Conservation (phyloP, 1,284 basidiomycete genomes). For the Austroboletus olivaceoglutinosus region DNA sequence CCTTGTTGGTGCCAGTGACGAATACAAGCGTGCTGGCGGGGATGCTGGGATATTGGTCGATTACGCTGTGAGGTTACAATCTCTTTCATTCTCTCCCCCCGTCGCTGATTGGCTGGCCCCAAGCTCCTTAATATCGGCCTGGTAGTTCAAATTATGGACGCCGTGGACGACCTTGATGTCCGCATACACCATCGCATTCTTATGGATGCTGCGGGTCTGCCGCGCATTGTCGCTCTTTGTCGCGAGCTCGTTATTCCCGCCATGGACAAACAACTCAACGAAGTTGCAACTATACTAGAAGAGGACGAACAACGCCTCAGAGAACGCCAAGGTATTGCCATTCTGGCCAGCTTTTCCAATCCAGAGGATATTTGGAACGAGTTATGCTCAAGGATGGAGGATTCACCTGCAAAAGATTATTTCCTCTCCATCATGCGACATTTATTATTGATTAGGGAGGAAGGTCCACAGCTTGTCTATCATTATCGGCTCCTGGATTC, state of each 20-base stretch:
- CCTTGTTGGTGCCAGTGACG: slow-evolving; percentile 90
- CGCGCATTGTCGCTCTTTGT: slow-evolving; percentile 73
- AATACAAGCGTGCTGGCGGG: slow-evolving; percentile 69
- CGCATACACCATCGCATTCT: slow-evolving; percentile 83
- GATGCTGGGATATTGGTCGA: slow-evolving; percentile 72
- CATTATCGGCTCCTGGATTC: slow-evolving; percentile 94
- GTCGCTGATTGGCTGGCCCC: slow-evolving; percentile 16
- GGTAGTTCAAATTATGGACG: slow-evolving; percentile 62
- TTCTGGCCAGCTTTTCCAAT: slow-evolving; percentile 75
- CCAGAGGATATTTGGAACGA: slow-evolving; percentile 88
- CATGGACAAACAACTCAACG: slow-evolving; percentile 69
- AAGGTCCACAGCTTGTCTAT: slow-evolving; percentile 79
- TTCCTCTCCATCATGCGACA: slow-evolving; percentile 94
- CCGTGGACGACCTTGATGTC: slow-evolving; percentile 74
- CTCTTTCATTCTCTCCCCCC: slow-evolving; percentile 2
- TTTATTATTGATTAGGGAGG: slow-evolving; percentile 85
- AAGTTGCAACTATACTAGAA: slow-evolving; percentile 67
- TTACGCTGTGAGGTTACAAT: slow-evolving; percentile 65
- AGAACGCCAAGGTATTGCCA: slow-evolving; percentile 74
- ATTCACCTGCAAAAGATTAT: slow-evolving; percentile 80
- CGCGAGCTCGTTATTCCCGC: slow-evolving; percentile 61
- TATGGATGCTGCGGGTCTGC: slow-evolving; percentile 87
- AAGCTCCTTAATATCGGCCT: slow-evolving; percentile 71
- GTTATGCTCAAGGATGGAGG: slow-evolving; percentile 70
- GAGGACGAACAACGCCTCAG: slow-evolving; percentile 79